Evolutionary conservation across 306 rosid genomes (phyloP), one percentile per base, ranked within the genome.

Genomic region (Vicia faba): DNA sequence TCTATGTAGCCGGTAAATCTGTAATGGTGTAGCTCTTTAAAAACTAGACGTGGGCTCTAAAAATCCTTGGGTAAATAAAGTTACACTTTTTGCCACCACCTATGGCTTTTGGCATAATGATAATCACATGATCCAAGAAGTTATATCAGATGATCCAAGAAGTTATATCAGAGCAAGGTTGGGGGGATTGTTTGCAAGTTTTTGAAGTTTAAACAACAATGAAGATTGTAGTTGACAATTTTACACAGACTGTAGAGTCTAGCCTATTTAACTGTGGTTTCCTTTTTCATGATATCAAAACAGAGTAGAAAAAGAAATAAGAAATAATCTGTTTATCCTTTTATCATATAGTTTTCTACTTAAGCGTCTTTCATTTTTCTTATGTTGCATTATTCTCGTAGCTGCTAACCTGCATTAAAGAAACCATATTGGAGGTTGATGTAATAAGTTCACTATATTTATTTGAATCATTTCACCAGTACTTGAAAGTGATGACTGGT

Each of bases 1-100:
- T 39, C 49, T 41, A 38, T 11, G 66, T 38, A 61, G 33, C 48
- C 11, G 6, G 12, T 10, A 35, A 60, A 11, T 40, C 14, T 60
- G 20, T 61, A 61, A 18, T 61, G 33, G 3, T 18, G 49, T n/a
- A 61, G 50, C 66, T 28, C 15, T 45, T 61, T 61, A 38, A 61
- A 39, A 61, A 39, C 18, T 61, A 19, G 35, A 25, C 7, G 33
- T 1, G 31, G 50, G 50, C 49, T 10, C 45, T 61, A 40, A 61
- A 61, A 11, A 12, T 10, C 26, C 49, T 19, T 61, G 45, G 31
- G 67, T 33, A 19, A 18, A 61, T 19, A 39, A 19, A 38, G 29
- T 61, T 61, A 10, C 35, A 19, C 15, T 10, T 9, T 9, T 59
- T 59, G 14, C 15, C 28, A 59, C 25, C 65, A 35, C 14, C 65